Conservation (phyloP, 2,329 filamentous ascomycete species). For the Verticillium klebahnii region DNA sequence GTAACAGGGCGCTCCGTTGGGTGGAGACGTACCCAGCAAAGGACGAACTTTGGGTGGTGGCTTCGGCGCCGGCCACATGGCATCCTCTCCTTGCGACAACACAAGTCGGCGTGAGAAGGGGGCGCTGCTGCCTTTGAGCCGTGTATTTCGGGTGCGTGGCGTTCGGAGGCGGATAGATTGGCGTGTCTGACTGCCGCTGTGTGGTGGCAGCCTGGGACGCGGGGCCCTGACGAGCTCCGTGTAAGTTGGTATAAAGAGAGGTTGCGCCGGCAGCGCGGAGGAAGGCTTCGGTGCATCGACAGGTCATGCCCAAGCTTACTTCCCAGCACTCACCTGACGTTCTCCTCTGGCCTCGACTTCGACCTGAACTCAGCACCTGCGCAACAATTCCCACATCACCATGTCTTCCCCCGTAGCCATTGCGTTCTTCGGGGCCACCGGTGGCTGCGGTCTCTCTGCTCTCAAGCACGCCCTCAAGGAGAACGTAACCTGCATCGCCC, state of each 20-base stretch:
- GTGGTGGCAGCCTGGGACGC: too few relatives aligned
- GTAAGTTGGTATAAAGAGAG: too few relatives aligned
- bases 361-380: background rate
- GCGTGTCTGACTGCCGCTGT: too few relatives aligned
- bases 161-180: too few relatives aligned
- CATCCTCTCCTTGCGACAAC: too few relatives aligned
- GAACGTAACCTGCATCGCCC: slow-evolving; percentile 28
- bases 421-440: slow-evolving; percentile 38
- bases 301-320: too few relatives aligned
- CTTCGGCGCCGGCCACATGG: background rate
- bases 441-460: slow-evolving; percentile 31
- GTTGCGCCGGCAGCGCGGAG: background rate
- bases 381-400: background rate
- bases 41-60: background rate
- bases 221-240: too few relatives aligned
- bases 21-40: too few relatives aligned
- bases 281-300: too few relatives aligned
- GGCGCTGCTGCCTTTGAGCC: background rate
- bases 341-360: background rate
- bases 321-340: too few relatives aligned
- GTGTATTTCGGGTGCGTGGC: too few relatives aligned
- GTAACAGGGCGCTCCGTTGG: background rate
- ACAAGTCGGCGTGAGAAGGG: too few relatives aligned
- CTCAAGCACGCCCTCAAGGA: slow-evolving; percentile 27
- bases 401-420: slow-evolving; percentile 18